Base-by-base conservation (phyloP, 1,284 basidiomycete genomes). In the Bondarzewia mesenterica region DNA sequence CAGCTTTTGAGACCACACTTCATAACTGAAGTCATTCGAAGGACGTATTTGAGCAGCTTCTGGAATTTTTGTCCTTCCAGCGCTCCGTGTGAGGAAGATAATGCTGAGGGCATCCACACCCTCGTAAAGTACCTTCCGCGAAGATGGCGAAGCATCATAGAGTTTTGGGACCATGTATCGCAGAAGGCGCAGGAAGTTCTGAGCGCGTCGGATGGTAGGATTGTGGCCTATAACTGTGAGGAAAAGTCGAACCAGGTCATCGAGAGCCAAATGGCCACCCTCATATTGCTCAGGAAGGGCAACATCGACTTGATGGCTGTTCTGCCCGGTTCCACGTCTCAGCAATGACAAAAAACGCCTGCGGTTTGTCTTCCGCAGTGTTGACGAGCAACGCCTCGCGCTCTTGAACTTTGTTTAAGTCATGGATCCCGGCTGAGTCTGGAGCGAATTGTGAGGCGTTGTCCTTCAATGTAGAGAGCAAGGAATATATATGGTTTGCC, bases 181-280 rank as follows among this genome's bases (percentile, higher is more conserved):
- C 26, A 91, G 70, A 15, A 87, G 68, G 4, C 70, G 71, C 25
- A 90, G 64, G 63, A 90, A 88, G 48, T 80, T 73, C 56, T 85
- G 74, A 1, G 85, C 82, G 20, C 85, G 78, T 20, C 73, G 62
- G 40, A 80, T 79, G 1, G 75, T 71, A 8, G 83, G 74, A 60
- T 89, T 83, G 52, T 89, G 82, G 2, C 85, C 86, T 48, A 91
- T 88, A 51, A 89, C 82, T 2, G 87, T 90, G 26, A 90, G 71
- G 58, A 89, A 79, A 12, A 91, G 71, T 21, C 80, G 75, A 27
- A 88, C 75, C 37, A 90, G 73, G 57, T 90, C 75, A 50, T 85
- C 84, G 53, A 81, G 71, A 7, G 71, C 71, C 20, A 90, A 73
- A 2, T 73, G 63, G 51, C 70, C 72, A 25, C 71, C 70, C 59